Evolutionary conservation across 2,329 filamentous ascomycete genomes (phyloP).

Genomic region (Penicillium sp.): DNA sequence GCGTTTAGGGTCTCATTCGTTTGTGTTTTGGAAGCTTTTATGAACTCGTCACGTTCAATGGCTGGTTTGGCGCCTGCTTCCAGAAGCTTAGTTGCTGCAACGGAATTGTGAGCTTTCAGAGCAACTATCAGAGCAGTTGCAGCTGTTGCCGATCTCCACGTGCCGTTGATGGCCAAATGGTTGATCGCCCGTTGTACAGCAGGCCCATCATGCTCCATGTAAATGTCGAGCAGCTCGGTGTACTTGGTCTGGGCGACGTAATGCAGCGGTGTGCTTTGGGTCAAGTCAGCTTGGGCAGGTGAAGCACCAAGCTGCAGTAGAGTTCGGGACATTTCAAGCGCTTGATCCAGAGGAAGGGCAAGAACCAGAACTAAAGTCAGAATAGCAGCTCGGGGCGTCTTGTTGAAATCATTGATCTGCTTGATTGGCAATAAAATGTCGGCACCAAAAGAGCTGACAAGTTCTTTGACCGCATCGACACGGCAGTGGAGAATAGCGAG

Average conservation of each 20-base stretch:
- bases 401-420: slow-evolving; percentile 46
- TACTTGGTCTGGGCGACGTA: slow-evolving; percentile 57
- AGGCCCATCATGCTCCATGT: slow-evolving; percentile 56
- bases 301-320: slow-evolving; percentile 70
- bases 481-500: slow-evolving; percentile 74
- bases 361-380: slow-evolving; percentile 68
- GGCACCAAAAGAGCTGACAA: slow-evolving; percentile 71
- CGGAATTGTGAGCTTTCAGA: slow-evolving; percentile 52
- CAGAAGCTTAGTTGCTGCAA: slow-evolving; percentile 60
- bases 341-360: slow-evolving; percentile 60
- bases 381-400: slow-evolving; percentile 58
- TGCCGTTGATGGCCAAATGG: slow-evolving; percentile 49
- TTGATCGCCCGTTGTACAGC: slow-evolving; percentile 65
- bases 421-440: slow-evolving; percentile 75
- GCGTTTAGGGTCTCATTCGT: background rate
- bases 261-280: slow-evolving; percentile 64
- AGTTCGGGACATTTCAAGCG: slow-evolving; percentile 61
- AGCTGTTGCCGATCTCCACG: no score
- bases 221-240: slow-evolving; percentile 42
- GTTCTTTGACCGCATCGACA: slow-evolving; percentile 62
- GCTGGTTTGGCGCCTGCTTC: slow-evolving; percentile 59
- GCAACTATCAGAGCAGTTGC: slow-evolving; percentile 61
- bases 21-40: slow-evolving; percentile 24
- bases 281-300: slow-evolving; percentile 67
- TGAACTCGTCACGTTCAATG: slow-evolving; percentile 56